Base-by-base conservation (phyloP, 805 yeast genomes). In the Priceomyces carsonii region DNA sequence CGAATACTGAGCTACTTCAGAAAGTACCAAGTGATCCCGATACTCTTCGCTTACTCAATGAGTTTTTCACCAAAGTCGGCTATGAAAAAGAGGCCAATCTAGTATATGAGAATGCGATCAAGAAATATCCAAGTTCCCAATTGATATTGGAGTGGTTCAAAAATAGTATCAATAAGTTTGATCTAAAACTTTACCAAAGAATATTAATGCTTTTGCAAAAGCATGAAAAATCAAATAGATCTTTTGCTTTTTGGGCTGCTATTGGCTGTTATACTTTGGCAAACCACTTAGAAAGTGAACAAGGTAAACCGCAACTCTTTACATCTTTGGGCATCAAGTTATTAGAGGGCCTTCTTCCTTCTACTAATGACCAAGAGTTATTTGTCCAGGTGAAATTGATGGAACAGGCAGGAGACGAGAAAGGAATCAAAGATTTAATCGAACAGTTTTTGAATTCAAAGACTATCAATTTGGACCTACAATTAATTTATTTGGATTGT, bases 261-360 rank as follows among this genome's bases (percentile, higher is more conserved):
- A 63, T 80, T 43, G 55, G 76, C 12, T 57, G 76, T 62, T 61
- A 72, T 59, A 46, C 77, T 28, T 69, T 69, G 32, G 41, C 75
- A 19, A 45, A 49, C 1, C 42, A 48, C 3, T 36, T 51, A 1
- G 62, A 58, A 22, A 55, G 43, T 31, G 66, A 61, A 0, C 65
- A 74, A 37, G 85, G 80, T 44, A 49, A 51, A 32, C 12, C 26
- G 8, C 62, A 55, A 24, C 57, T 88, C 24, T 77, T 77, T 40
- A 81, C 86, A 1, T 63, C 71, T 39, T 60, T 88, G 21, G 90
- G 88, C 0, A 49, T 69, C 39, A 77, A 81, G 44, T 53, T 82
- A 43, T 53, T 84, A 18, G 78, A 73, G 18, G 57, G 59, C n/a
- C 52, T 72, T 12, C 61, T 64, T 28, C 86, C 91, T 1, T 63